Evolutionary conservation across 768 basidiomycete genomes (phyloP), one percentile per base, ranked within the genome.

Genomic region (Hericium erinaceus): DNA sequence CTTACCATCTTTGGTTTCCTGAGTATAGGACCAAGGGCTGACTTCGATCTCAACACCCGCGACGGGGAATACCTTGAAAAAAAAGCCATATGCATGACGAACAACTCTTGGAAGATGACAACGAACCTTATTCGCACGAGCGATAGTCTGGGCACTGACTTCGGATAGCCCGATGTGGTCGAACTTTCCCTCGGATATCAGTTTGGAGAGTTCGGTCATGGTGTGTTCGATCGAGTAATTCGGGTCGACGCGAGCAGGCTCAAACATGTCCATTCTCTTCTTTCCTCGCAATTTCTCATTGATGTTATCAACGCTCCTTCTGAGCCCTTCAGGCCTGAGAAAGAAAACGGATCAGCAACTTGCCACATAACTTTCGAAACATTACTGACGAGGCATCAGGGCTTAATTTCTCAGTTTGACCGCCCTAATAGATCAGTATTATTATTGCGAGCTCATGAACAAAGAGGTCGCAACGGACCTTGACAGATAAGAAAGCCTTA

Each of bases 11-110:
- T 74, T 75, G 16, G 80, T 75, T 53, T 81, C 73, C 20, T 74
- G 71, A 58, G 81, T 80, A 54, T 81, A 82, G 2, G 78, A 74
- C 76, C 81, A 85, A 1, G 80, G 76, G 62, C 81, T 84, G 46
- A 84, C 70, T 66, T 89, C 87, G 53, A 87, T 84, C 65, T 89
- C 85, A 8, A 83, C 80, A 16, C 78, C 73, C 12, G 79, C 73
- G 57, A 86, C 76, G 2, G 80, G 81, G 50, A 77, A 72, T 11
- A 76, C 9, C 33, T 33, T 8, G 2, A 33, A 33, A 33, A 26
- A 22, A 22, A 22, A 2, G 22, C 22, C 22, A 22, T 22, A 22
- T 22, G 22, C 22, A 2, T 22, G 2, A 22, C 22, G 2, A 22
- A 22, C 2, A 2, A 22, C 6, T 2, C 8, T 33, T 6, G 33